Percentiles rank a stretch among this genome's conserved stretches.
Conservation (phyloP, 176 grass and related monocot species). For the Carex littledalei region DNA sequence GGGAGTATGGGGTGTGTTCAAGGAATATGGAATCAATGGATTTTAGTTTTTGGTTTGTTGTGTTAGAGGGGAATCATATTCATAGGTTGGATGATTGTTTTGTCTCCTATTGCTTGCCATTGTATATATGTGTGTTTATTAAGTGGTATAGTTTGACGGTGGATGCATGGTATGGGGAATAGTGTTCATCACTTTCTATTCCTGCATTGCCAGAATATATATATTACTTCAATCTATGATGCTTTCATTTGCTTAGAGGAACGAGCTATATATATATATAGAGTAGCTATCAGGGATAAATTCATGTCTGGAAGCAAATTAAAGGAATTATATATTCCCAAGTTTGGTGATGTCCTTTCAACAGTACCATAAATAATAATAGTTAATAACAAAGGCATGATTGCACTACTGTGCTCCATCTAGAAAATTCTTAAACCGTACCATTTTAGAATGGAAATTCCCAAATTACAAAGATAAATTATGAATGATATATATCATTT, state of each 20-base stretch:
- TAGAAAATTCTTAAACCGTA: not conserved
- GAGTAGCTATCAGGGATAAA: not conserved
- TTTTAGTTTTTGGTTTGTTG: conserved; percentile 41
- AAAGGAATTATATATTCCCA: not conserved
- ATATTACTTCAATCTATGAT: not conserved
- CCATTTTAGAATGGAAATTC: too few species aligned
- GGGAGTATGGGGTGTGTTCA: conserved; percentile 31
- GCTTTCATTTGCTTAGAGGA: not conserved
- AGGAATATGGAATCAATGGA: conserved; percentile 32
- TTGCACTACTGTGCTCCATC: not conserved
- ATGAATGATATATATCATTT: too few species aligned
- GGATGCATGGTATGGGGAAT: not conserved
- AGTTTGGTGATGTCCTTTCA: not conserved
- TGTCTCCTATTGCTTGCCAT: conserved; percentile 25
- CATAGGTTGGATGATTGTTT: conserved; percentile 46
- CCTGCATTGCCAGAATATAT: not conserved
- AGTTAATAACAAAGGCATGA: not conserved
- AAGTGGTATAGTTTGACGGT: not conserved
- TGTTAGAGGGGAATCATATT: conserved; percentile 31
- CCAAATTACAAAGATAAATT: too few species aligned
- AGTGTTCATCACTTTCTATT: conserved; percentile 13
- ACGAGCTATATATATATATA: not conserved
- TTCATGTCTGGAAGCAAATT: not conserved
- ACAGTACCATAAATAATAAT: not conserved
- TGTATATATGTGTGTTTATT: conserved; percentile 9